Evolutionary conservation across 768 basidiomycete species (phyloP), one percentile per base, ranked within the genome.

Genomic region (Amylocystis lapponica): DNA sequence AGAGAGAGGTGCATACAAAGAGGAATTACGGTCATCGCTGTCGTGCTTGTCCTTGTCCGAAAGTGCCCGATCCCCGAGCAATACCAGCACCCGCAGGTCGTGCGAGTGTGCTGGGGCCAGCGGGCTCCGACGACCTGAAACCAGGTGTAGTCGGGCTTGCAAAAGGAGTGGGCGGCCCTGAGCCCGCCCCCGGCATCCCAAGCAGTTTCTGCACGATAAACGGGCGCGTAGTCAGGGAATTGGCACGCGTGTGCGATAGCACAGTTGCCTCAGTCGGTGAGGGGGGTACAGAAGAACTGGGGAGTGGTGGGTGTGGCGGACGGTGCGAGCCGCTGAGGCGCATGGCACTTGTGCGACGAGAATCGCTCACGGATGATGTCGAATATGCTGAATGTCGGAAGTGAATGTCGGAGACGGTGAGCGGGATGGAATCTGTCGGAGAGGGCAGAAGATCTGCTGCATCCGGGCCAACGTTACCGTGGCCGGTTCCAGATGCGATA

Each of bases 401-500:
- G 50, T 64, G 60, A 38, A 66, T 64, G 45, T 66, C 64, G 10
- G 62, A 63, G 30, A 66, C 58, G 17, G 63, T 61, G 39, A 60
- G 46, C 1, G 64, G 63, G 38, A 66, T 49, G 23, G 63, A 64
- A 27, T 66, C 64, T 1, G 64, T 63, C 16, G 64, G 64, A 3
- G 64, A 66, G 10, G 54, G 55, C 12, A 56, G 55, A 10, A 39
- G 34, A 26, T 51, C 48, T 20, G 48, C 34, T 17, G 54, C 52
- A 22, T 54, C 54, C 36, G 42, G 46, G 47, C 25, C 49, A 23
- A 31, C 37, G 39, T 41, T 45, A 19, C 47, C 48, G 16, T 39
- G 39, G 21, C 47, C 25, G 48, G 45, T 35, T 45, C 48, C 44
- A 33, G 21, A 19, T 26, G 22, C 32, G 2, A 27, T 22, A n/a